These are phyloP conservation scores for Candida caryicola DNA, from an alignment of 805 yeast genomes.

Conservation along the genomic window DNA sequence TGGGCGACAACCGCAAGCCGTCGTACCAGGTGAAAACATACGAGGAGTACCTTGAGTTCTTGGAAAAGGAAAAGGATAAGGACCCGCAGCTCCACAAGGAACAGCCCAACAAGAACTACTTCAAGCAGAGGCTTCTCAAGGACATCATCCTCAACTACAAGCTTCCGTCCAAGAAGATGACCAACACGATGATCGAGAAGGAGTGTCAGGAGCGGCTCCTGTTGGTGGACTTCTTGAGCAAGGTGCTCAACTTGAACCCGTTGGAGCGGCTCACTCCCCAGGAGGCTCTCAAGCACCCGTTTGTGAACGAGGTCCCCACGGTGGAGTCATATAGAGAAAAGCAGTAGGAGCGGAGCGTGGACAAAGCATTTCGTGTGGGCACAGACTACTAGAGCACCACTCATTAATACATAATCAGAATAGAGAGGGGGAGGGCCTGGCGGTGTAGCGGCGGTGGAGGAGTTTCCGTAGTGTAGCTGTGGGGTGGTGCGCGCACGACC, in stretches of 20 bases:
- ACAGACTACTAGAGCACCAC: too few relatives aligned
- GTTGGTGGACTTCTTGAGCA: slow-evolving; percentile 72
- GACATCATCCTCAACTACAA: slow-evolving; percentile 80
- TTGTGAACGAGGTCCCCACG: slow-evolving; percentile 47
- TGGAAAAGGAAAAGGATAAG: slow-evolving; percentile 24
- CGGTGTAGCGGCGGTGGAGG: too few relatives aligned
- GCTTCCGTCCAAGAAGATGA: slow-evolving; percentile 58
- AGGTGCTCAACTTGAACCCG: slow-evolving; percentile 81
- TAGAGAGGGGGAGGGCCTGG: too few relatives aligned
- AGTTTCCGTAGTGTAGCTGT: too few relatives aligned
- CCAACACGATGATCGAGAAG: slow-evolving; percentile 52
- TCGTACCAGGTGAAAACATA: slow-evolving; percentile 30
- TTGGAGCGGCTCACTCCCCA: slow-evolving; percentile 96
- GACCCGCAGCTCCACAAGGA: slow-evolving; percentile 46
- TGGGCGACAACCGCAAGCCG: slow-evolving; percentile 23
- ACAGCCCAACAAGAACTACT: slow-evolving; percentile 82
- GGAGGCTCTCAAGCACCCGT: slow-evolving; percentile 90
- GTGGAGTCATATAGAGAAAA: slow-evolving; percentile 1
- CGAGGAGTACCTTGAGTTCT: slow-evolving; percentile 35
- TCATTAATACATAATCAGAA: too few relatives aligned
- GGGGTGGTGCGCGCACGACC: not conserved
- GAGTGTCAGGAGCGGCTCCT: slow-evolving; percentile 72
- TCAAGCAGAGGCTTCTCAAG: slow-evolving; percentile 57
- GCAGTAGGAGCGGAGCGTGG: too few relatives aligned
- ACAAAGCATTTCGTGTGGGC: too few relatives aligned